phyloP scores from a whole-genome alignment of 1,139 yeast genomes.

The Yamadazyma diddensiae region DNA sequence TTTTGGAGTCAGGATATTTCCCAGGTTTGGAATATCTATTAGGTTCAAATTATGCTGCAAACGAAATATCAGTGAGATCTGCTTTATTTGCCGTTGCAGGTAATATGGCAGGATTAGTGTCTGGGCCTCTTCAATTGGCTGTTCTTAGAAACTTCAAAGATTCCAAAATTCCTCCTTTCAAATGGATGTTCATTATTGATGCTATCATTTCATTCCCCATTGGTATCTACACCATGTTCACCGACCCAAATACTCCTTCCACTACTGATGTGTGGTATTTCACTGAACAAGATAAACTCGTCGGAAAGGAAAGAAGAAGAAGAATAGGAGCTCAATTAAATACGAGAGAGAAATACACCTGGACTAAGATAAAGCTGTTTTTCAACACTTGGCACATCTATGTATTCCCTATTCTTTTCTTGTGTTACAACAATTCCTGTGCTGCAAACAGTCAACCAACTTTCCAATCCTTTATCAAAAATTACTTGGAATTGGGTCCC shows the following conservation, averaged over 20 bases:
- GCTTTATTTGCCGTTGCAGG: conserved; percentile 42
- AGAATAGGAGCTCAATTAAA: conserved; percentile 45
- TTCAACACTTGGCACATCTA: conserved; percentile 50
- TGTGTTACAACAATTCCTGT: conserved; percentile 49
- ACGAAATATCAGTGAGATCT: conserved; percentile 38
- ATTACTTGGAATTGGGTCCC: conserved; percentile 34
- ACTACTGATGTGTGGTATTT: conserved; percentile 40
- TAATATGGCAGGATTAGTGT: conserved; percentile 26
- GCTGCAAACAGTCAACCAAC: conserved; percentile 43
- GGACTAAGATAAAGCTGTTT: conserved; percentile 36
- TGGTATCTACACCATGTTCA: conserved; percentile 33
- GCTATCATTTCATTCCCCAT: conserved; percentile 36
- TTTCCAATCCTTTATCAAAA: conserved; percentile 54
- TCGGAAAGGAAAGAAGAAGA: conserved; percentile 41
- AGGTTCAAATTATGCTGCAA: conserved; percentile 34
- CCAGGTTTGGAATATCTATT: conserved; percentile 53
- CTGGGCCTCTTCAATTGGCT: conserved; percentile 38
- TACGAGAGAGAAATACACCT: conserved; percentile 41
- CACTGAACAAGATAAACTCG: conserved; percentile 29
- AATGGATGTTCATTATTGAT: conserved; percentile 40
- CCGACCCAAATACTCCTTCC: conserved; percentile 38
- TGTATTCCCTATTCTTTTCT: conserved; percentile 47
- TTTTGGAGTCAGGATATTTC: conserved; percentile 57
- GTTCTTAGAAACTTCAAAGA: conserved; percentile 28
- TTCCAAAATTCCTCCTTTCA: conserved; percentile 29